phyloP scores from a whole-genome alignment of 805 yeast species.

The Metschnikowia matae region DNA sequence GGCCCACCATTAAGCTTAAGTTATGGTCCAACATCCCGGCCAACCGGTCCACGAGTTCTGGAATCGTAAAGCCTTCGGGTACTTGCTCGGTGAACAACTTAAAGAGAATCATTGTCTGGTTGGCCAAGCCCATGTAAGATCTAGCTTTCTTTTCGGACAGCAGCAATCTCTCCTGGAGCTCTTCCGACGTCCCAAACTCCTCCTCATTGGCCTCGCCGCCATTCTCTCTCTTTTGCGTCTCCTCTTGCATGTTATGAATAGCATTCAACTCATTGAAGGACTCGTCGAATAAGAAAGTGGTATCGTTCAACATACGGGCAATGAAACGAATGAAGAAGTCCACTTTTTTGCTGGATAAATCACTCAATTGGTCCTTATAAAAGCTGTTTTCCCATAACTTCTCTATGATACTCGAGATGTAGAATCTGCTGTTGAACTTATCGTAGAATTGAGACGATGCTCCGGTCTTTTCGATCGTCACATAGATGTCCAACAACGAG shows the following conservation, averaged over 20 bases:
- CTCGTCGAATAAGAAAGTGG: slow-evolving; percentile 88
- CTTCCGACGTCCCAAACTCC: slow-evolving; percentile 55
- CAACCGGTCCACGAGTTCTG: slow-evolving; percentile 88
- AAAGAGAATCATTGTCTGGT: slow-evolving; percentile 76
- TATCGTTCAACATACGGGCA: slow-evolving; percentile 92
- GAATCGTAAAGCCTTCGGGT: slow-evolving; percentile 78
- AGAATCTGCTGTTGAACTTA: slow-evolving; percentile 86
- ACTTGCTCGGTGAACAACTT: slow-evolving; percentile 80
- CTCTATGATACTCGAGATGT: slow-evolving; percentile 78
- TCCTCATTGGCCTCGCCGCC: slow-evolving; percentile 30
- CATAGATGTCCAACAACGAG: slow-evolving; percentile 84
- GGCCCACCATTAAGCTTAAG: slow-evolving; percentile 89
- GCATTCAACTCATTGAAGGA: slow-evolving; percentile 73
- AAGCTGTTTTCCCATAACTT: slow-evolving; percentile 72
- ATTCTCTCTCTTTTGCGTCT: slow-evolving; percentile 47
- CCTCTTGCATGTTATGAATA: slow-evolving; percentile 73
- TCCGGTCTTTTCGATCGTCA: slow-evolving; percentile 94
- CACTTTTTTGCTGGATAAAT: slow-evolving; percentile 62
- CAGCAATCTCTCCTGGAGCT: slow-evolving; percentile 51
- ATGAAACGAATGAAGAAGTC: slow-evolving; percentile 89
- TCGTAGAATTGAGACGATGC: slow-evolving; percentile 93
- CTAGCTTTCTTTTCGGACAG: slow-evolving; percentile 73
- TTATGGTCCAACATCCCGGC: slow-evolving; percentile 96
- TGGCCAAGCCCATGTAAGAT: slow-evolving; percentile 77
- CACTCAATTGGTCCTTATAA: slow-evolving; percentile 64